Evolutionary conservation across 257 asterid species (phyloP), one percentile per base, ranked within the genome.

Genomic region (Fraxinus excelsior): DNA sequence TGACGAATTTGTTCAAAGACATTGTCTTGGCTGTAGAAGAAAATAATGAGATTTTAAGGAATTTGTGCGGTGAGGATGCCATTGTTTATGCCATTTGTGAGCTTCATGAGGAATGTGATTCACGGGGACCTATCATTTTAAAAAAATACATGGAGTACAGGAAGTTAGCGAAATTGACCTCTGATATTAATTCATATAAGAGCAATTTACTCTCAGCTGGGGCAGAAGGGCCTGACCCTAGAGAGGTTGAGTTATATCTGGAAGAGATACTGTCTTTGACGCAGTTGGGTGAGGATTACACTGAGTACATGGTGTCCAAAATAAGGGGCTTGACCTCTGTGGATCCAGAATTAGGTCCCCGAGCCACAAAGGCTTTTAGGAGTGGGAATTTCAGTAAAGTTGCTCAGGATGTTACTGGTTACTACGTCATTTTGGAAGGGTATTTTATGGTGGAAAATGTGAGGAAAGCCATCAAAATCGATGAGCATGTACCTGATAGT

Each of bases 361-460:
- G 89, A 69, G 98, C 98, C 62, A 91, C 97, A 23, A 95, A 89
- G 85, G 93, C 98, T 70, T 95, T 95, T 83, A 89, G 96, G 87
- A 90, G 97, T 87, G 98, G 97, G 70, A 91, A 88, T 83, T 93
- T 95, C 85, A 93, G 94, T 78, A 87, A 82, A 78, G 92, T 93
- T 67, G 86, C 94, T 53, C 97, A 93, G 88, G 98, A 95, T 32
- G 83, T 90, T 26, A 93, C 90, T 11, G 97, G 98, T 64, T 95
- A 95, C 87, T 95, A 93, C 72, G 97, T 95, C 56, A 91, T 91
- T 37, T 78, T 95, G 89, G 99, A 95, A 79, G 99, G 98, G 12
- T 95, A 86, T 89, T 93, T 95, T 76, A 93, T 95, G 99, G 98
- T 95, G 76, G 97, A 95, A 88, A 95, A 95, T 79, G 99, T 95